Percentiles rank a stretch among this genome's conserved stretches.
phyloP scores from a whole-genome alignment of 306 rosid genomes.

The Pyrus communis region DNA sequence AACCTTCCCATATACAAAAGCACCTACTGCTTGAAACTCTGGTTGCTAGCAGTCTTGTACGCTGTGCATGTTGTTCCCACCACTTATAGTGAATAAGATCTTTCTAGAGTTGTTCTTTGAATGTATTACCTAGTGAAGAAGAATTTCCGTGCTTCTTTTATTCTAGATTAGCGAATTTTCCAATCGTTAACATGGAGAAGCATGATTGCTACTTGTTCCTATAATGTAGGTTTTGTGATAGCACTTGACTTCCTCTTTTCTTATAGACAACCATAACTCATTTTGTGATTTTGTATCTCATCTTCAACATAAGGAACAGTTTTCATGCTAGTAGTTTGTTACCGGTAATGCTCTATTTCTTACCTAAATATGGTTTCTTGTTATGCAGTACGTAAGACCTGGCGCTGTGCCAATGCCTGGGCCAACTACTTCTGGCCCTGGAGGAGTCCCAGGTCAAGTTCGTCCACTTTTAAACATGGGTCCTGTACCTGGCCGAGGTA shows the following conservation, averaged over 20 bases:
- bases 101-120: background rate
- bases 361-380: conserved; percentile 5
- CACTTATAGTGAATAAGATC: background rate
- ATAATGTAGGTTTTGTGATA: background rate
- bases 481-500: conserved; percentile 71
- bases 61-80: background rate
- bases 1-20: background rate
- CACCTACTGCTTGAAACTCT: background rate
- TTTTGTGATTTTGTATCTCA: background rate
- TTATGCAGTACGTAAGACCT: conserved; percentile 87
- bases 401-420: conserved; percentile 84
- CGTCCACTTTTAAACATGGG: conserved; percentile 71
- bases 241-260: background rate
- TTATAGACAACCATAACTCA: background rate
- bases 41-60: background rate
- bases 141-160: background rate
- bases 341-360: background rate
- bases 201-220: background rate
- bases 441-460: conserved; percentile 74
- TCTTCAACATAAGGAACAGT: conserved; percentile 2
- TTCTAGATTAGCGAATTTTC: background rate
- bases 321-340: background rate
- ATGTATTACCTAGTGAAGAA: background rate
- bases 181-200: background rate
- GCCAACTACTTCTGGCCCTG: conserved; percentile 53